Base-by-base conservation (phyloP, 192 early-diverging fungal genomes). In the Coemansia nantahalensis region DNA sequence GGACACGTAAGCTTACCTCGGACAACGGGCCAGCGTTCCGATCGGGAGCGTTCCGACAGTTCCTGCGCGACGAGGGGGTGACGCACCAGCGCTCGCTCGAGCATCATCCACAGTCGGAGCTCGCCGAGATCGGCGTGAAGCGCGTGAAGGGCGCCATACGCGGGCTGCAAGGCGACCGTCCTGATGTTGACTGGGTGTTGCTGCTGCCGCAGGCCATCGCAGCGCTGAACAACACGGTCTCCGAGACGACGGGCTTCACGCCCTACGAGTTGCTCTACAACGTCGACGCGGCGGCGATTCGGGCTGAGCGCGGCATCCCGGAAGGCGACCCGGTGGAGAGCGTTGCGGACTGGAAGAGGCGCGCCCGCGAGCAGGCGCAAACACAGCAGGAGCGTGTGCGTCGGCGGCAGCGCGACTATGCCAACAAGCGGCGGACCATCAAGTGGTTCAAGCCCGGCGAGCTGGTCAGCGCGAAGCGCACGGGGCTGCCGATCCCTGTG, bases 91-190 rank as follows among this genome's bases (percentile, higher is more conserved):
- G 17, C 3, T 35, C 47, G 0, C 9, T 32, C 9, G 22, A 15
- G 8, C 19, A 48, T 5, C 33, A 48, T 23, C 47, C 33, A 1
- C 47, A 48, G 34, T 48, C 47, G 11, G 33, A 48, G 5, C 17
- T 48, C 1, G 48, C 48, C 0, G 48, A 50, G 36, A 38, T 50
- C 23, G 19, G 48, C 0, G 36, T 50, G 1, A 50, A 50, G 18
- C n/a, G 22, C 0, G 19, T 50, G 2, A 39, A 38, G 22, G 23
- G 9, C 11, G 16, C 36, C 11, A 13, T 50, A 0, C n/a, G 48
- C 2, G 9, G 35, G 21, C 9, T 50, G 5, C 35, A n/a, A 9
- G 19, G 17, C 1, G 48, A 50, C 24, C 22, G 4, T 0, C 21
- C 10, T 3, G 19, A 39, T 0, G 24, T 4, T 1, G 30, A 23